Evolutionary conservation across 495 filamentous ascomycete genomes (phyloP), one percentile per base, ranked within the genome.

Genomic region (Penicillium bovifimosum): DNA sequence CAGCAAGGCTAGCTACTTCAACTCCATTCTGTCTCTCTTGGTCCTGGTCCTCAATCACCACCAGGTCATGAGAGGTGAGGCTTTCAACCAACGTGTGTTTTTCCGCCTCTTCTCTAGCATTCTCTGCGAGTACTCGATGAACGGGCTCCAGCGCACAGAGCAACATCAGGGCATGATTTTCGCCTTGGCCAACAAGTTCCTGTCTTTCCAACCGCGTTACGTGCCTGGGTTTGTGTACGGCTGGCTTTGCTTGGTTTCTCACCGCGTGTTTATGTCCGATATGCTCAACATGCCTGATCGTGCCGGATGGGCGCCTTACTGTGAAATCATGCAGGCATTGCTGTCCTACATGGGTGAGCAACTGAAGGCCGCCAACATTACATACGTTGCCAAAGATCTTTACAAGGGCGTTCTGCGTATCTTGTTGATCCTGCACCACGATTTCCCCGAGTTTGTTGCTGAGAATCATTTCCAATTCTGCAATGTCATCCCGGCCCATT

Each of bases 381-480:
- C 85, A 2, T 74, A 80, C 31, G 75, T 88, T 31, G 80, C 84
- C 27, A 92, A 88, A 68, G 86, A 90, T 42, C 79, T 93, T 40
- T 97, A 96, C 66, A 84, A 88, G 57, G 90, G 85, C 2, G 80
- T 87, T 7, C 76, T 96, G 24, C 87, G 93, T 57, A 79, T 95
- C 49, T 68, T 97, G 53, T 72, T 93, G 16, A 79, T 96, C 32
- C 74, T 99, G 41, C 86, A 95, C 50, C 93, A 97, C 56, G 93
- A 99, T 64, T 96, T 88, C 69, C 88, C 91, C 0, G 91, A 95
- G 49, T 97, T 96, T 66, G 76, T 97, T 36, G 85, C 86, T 26
- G 87, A 92, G 57, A 87, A 93, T 63, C 87, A 95, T 57, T 84
- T 86, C 55, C 82, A 85, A 50, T 81, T 99, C 39, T 91, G 87